A percentile compares a stretch with the other conserved stretches of the same genome.
These are phyloP conservation scores for Russula sp. DNA, from an alignment of 768 basidiomycete species.

Conservation along the genomic window DNA sequence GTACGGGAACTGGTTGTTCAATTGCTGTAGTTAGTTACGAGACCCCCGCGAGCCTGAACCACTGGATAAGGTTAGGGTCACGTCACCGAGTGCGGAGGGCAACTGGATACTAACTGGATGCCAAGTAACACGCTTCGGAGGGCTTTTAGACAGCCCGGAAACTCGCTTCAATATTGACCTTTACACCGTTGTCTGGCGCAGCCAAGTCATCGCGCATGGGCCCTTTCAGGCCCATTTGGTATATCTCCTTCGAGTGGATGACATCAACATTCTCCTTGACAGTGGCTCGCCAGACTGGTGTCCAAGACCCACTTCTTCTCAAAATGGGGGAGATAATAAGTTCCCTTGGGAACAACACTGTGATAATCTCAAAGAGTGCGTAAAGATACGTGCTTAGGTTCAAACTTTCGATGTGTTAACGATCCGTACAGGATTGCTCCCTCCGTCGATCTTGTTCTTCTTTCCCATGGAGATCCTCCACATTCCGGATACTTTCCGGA, in stretches of 20 bases:
- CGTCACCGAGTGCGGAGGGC: too few species aligned
- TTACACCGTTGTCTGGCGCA: constrained; percentile 85
- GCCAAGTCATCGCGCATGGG: constrained; percentile 61
- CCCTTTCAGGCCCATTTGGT: too few species aligned
- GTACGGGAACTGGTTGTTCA: too few species aligned
- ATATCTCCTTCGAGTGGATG: constrained; percentile 92
- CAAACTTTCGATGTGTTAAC: background rate
- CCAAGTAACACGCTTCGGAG: too few species aligned
- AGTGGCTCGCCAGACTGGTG: constrained; percentile 90
- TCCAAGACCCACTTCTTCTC: constrained; percentile 47
- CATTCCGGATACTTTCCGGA: constrained; percentile 84
- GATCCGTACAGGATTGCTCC: constrained; percentile 61
- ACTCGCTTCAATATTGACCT: constrained; percentile 72
- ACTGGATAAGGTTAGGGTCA: too few species aligned
- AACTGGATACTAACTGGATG: too few species aligned
- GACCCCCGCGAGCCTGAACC: too few species aligned
- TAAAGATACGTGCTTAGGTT: constrained; percentile 24
- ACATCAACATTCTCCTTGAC: constrained; percentile 89
- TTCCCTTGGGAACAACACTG: constrained; percentile 66
- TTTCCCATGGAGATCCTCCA: constrained; percentile 91
- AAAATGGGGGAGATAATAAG: constrained; percentile 35
- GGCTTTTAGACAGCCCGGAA: background rate
- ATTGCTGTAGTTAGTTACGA: too few species aligned
- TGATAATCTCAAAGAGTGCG: constrained; percentile 62
- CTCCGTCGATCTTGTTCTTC: constrained; percentile 81